Conservation (phyloP, 2,329 filamentous ascomycete genomes). For the Thelonectria rubi region DNA sequence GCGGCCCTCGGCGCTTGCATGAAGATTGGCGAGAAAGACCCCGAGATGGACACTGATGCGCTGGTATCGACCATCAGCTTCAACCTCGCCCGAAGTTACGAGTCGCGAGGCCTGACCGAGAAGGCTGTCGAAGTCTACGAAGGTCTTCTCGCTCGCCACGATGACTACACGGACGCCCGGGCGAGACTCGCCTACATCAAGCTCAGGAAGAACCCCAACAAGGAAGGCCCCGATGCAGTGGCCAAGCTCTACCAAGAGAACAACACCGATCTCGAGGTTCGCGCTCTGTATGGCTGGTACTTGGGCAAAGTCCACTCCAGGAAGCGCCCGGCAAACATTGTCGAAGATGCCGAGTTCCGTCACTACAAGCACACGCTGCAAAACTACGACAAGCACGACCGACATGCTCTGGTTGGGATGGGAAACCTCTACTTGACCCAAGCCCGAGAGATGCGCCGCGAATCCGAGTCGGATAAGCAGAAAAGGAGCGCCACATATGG, state of each 20-base stretch:
- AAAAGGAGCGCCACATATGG: slow-evolving; percentile 88
- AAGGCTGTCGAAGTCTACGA: slow-evolving; percentile 91
- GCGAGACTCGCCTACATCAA: slow-evolving; percentile 91
- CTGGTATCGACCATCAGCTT: slow-evolving; percentile 96
- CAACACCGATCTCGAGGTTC: slow-evolving; percentile 86
- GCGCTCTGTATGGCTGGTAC: slow-evolving; percentile 95
- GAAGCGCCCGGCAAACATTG: slow-evolving; percentile 81
- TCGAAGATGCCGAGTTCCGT: slow-evolving; percentile 89
- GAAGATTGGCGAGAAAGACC: slow-evolving; percentile 78
- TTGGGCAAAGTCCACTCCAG: slow-evolving; percentile 82
- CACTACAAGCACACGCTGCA: slow-evolving; percentile 97
- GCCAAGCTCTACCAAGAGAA: slow-evolving; percentile 87
- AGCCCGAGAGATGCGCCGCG: slow-evolving; percentile 92
- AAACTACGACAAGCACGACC: slow-evolving; percentile 94
- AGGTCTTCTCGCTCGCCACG: slow-evolving; percentile 82
- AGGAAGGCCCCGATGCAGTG: slow-evolving; percentile 87
- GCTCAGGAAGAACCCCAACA: slow-evolving; percentile 79
- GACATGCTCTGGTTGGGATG: slow-evolving; percentile 97
- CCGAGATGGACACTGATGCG: slow-evolving; percentile 84
- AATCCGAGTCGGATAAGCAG: slow-evolving; percentile 88
- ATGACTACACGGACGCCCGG: slow-evolving; percentile 91
- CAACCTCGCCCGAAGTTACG: slow-evolving; percentile 93
- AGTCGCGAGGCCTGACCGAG: slow-evolving; percentile 81
- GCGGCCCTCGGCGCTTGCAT: slow-evolving; percentile 89
- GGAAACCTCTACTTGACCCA: slow-evolving; percentile 89